Evolutionary conservation across 768 basidiomycete genomes (phyloP).

Genomic region (Naematelia aurantialba): DNA sequence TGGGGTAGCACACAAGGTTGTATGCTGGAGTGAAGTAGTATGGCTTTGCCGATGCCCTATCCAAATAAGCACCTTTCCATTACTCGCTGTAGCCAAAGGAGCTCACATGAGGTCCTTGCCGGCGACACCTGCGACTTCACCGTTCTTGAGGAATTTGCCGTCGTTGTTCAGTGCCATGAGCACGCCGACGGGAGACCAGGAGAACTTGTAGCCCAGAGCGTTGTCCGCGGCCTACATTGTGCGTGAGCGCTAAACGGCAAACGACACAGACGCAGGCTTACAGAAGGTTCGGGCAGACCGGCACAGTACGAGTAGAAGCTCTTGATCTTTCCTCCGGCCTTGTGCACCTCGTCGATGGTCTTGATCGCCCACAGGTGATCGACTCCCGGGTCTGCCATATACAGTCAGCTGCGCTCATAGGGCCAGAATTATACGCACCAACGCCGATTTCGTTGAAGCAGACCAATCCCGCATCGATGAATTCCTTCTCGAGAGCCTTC

Average conservation of each 20-base stretch:
- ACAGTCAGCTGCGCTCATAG: conserved; percentile 39
- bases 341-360: conserved; percentile 77
- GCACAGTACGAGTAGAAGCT: conserved; percentile 89
- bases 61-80: conserved; percentile 6
- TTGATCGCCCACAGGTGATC: conserved; percentile 48
- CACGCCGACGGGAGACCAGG: conserved; percentile 94
- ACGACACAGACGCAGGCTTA: not conserved
- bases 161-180: conserved; percentile 89
- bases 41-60: conserved; percentile 66
- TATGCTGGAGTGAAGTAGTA: conserved; percentile 95
- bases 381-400: conserved; percentile 52
- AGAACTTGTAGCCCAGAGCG: conserved; percentile 98
- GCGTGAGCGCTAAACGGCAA: not conserved
- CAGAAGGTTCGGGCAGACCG: conserved; percentile 71
- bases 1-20: conserved; percentile 94
- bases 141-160: conserved; percentile 71
- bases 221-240: conserved; percentile 78
- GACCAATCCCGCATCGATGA: conserved; percentile 80
- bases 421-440: conserved; percentile 44
- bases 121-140: conserved; percentile 63
- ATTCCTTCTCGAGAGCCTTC: conserved; percentile 74
- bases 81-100: not conserved
- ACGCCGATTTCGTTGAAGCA: conserved; percentile 98
- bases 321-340: conserved; percentile 73
- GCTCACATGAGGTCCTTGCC: conserved; percentile 78